A percentile compares a stretch with the other conserved stretches of the same genome.
Evolutionary conservation across 371 early-diverging fungal species (phyloP).

Genomic region (Rhizopus microsporus): DNA sequence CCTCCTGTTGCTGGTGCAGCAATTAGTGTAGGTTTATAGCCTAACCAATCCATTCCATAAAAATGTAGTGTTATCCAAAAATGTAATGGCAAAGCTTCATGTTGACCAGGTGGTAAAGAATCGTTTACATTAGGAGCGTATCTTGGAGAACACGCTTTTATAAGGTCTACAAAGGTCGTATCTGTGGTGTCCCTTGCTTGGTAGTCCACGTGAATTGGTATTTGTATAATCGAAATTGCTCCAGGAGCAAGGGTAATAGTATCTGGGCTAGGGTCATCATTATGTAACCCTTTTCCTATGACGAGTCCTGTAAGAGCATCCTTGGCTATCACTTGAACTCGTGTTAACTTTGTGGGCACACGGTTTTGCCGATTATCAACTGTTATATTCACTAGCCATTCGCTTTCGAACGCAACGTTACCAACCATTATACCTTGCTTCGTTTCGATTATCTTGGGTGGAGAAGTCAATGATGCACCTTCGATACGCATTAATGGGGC

Average conservation of each 20-base stretch:
- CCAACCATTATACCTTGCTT: conserved; percentile 42
- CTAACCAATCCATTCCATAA: conserved; percentile 33
- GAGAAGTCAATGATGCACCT: conserved; percentile 37
- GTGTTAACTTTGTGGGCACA: conserved; percentile 35
- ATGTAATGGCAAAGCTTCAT: conserved; percentile 28
- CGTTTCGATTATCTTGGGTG: conserved; percentile 37
- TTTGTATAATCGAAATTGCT: conserved; percentile 34
- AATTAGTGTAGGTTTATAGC: conserved; percentile 34
- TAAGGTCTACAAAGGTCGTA: conserved; percentile 29
- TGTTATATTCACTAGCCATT: conserved; percentile 47
- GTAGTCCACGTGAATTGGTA: conserved; percentile 36
- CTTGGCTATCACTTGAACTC: conserved; percentile 35
- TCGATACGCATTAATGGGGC: conserved; percentile 52
- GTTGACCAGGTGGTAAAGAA: conserved; percentile 7
- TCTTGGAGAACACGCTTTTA: conserved; percentile 32
- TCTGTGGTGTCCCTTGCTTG: conserved; percentile 34
- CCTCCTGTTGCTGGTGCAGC: conserved; percentile 28
- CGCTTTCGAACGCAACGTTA: conserved; percentile 46
- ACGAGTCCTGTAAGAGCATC: conserved; percentile 45
- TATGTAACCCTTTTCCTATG: conserved; percentile 37
- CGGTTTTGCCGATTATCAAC: conserved; percentile 46
- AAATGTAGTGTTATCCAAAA: conserved; percentile 38
- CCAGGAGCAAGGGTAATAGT: conserved; percentile 27
- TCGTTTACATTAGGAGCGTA: conserved; percentile 4
- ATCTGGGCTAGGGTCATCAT: conserved; percentile 25